Conservation (phyloP, 139 green algal genomes). For the Chlamydomonas incerta region DNA sequence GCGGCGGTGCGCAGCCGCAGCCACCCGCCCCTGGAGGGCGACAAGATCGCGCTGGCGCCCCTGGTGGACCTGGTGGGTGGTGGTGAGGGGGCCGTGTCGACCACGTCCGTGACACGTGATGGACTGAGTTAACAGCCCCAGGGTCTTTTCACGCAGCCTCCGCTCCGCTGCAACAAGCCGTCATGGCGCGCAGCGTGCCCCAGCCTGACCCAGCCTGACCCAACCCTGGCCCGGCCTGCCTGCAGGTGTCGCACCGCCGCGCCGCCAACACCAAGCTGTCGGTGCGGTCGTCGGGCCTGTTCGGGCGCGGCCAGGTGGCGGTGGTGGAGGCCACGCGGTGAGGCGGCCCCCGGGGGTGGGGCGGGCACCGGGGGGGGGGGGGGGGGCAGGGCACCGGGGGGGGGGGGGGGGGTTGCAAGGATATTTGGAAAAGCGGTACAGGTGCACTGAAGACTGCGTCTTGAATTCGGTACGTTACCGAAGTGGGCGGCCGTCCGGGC, state of each 20-base stretch:
- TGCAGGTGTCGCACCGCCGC: conserved; percentile 69
- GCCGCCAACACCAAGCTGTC: conserved; percentile 55
- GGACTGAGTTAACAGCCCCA: too few species aligned
- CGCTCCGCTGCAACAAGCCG: too few species aligned
- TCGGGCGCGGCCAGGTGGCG: conserved; percentile 61
- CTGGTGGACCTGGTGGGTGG: conserved; percentile 78
- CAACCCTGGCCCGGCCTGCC: too few species aligned
- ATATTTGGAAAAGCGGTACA: too few species aligned
- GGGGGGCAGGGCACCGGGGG: too few species aligned
- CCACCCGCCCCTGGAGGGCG: conserved; percentile 79
- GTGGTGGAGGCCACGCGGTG: conserved; percentile 64
- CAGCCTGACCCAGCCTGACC: too few species aligned
- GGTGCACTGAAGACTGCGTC: too few species aligned
- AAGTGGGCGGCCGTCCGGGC: too few species aligned
- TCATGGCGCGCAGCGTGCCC: too few species aligned
- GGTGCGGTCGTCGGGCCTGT: conserved; percentile 65
- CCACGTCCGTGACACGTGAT: background rate
- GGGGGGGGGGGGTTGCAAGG: background rate
- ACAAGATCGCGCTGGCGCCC: conserved; percentile 82
- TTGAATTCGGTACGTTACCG: too few species aligned
- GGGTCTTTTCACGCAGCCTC: background rate
- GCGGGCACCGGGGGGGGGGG: background rate
- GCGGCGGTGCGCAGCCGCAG: conserved; percentile 76
- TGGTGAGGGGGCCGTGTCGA: background rate
- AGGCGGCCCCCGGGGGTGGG: background rate